These are phyloP conservation scores for Fusarium sp. DNA, from an alignment of 2,329 filamentous ascomycete species.

Conservation along the genomic window DNA sequence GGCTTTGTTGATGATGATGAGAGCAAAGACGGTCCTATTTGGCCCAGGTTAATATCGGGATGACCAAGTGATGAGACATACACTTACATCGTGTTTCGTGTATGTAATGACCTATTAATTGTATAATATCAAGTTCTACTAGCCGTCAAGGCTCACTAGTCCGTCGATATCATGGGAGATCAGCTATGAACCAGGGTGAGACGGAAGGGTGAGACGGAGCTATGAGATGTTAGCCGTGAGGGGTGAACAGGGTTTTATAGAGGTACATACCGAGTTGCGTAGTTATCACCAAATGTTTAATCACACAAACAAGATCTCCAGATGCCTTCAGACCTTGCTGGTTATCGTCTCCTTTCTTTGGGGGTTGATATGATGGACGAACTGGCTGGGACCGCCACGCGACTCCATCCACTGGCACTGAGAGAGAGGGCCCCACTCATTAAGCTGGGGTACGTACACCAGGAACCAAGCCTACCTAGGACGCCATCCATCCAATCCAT, in stretches of 20 bases:
- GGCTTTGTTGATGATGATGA: slow-evolving; percentile 99
- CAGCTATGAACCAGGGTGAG: slow-evolving; percentile 36
- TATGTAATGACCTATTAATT: slow-evolving; percentile 15
- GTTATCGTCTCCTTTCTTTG: slow-evolving; percentile 9
- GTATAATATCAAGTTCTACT: slow-evolving; percentile 22
- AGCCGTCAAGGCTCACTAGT: slow-evolving; percentile 39
- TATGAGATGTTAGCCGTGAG: slow-evolving; percentile 12
- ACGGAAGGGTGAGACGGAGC: slow-evolving; percentile 23
- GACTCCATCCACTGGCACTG: slow-evolving; percentile 26
- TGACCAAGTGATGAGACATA: neutral
- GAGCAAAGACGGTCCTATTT: slow-evolving; percentile 88
- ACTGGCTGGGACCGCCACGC: slow-evolving; percentile 34
- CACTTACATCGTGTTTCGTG: slow-evolving; percentile 37
- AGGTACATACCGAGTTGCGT: slow-evolving; percentile 8
- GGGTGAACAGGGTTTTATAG: neutral
- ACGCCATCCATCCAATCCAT: slow-evolving; percentile 25
- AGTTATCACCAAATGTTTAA: neutral
- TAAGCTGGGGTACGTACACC: slow-evolving; percentile 37
- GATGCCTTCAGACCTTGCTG: neutral
- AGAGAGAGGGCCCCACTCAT: slow-evolving; percentile 39
- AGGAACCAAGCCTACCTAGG: neutral
- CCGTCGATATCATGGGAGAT: slow-evolving; percentile 34
- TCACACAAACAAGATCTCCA: neutral
- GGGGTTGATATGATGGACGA: slow-evolving; percentile 33
- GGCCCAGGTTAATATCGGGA: slow-evolving; percentile 7